A percentile compares a stretch with the other conserved stretches of the same genome.
phyloP scores from a whole-genome alignment of 2,329 filamentous ascomycete species.

The Talaromyces islandicus region DNA sequence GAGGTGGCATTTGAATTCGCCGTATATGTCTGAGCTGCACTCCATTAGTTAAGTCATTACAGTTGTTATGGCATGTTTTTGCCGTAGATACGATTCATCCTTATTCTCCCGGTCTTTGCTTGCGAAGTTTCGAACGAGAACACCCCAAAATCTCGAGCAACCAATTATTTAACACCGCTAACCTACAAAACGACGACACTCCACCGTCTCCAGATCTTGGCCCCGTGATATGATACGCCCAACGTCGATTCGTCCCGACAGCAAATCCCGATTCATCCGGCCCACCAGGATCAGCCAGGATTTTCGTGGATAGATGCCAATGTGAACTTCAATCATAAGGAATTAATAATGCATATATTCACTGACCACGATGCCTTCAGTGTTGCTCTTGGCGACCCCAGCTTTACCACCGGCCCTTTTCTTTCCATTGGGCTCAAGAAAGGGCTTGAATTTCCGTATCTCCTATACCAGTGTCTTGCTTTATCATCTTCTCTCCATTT shows the following conservation, averaged over 20 bases:
- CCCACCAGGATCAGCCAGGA: not conserved
- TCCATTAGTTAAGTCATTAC: no score
- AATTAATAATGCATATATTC: slow-evolving; percentile 1
- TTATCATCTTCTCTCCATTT: slow-evolving; percentile 7
- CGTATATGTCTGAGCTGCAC: no score
- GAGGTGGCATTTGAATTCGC: no score
- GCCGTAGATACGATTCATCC: no score
- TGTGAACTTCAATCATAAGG: slow-evolving; percentile 7
- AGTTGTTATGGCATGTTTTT: no score
- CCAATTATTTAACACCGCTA: not conserved
- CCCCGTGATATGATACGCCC: not conserved
- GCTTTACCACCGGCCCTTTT: not conserved
- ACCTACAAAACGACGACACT: not conserved
- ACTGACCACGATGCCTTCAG: not conserved
- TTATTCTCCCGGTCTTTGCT: not conserved
- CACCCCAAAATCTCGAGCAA: not conserved
- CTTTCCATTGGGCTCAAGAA: not conserved
- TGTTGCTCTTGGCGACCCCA: not conserved
- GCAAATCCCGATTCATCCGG: not conserved
- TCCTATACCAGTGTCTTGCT: slow-evolving; percentile 4
- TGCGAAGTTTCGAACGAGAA: not conserved
- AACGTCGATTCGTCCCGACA: not conserved
- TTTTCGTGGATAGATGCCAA: not conserved
- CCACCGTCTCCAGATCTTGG: not conserved
- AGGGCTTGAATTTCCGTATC: not conserved